Evolutionary conservation across 805 yeast genomes (phyloP).

Genomic region (Metschnikowia reukaufii): DNA sequence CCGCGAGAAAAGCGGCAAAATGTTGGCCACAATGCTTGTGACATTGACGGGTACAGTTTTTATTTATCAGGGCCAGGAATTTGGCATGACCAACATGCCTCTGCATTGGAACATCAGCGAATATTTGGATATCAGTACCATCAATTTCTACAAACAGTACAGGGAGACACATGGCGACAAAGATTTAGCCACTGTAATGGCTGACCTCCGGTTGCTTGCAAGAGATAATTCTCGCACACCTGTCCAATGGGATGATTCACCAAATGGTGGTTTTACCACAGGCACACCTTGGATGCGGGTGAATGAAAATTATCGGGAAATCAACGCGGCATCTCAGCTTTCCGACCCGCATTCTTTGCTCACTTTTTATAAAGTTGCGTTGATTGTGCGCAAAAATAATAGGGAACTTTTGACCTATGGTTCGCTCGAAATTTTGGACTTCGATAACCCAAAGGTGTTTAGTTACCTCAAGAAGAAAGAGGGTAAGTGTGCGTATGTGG

Average conservation of each 20-base stretch:
- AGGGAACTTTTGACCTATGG: constrained; percentile 49
- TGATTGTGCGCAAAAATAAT: constrained; percentile 44
- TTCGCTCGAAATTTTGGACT: constrained; percentile 43
- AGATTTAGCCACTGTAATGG: constrained; percentile 28
- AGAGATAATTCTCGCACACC: constrained; percentile 59
- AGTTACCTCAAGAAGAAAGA: constrained; percentile 40
- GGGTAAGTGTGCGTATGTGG: constrained; percentile 26
- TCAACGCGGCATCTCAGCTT: constrained; percentile 49
- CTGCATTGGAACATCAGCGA: constrained; percentile 47
- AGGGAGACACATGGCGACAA: constrained; percentile 24
- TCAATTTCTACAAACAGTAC: constrained; percentile 41
- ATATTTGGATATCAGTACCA: constrained; percentile 51
- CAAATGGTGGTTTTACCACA: constrained; percentile 48
- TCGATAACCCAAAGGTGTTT: constrained; percentile 40
- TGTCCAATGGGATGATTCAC: constrained; percentile 51
- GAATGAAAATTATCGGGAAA: constrained; percentile 48
- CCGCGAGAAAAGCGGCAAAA: constrained; percentile 45
- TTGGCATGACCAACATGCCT: constrained; percentile 54
- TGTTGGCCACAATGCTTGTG: constrained; percentile 45
- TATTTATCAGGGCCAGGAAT: constrained; percentile 62
- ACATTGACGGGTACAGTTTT: constrained; percentile 55
- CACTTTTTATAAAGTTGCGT: constrained; percentile 45
- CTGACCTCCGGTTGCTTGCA: constrained; percentile 38
- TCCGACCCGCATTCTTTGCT: constrained; percentile 47
- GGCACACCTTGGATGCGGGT: constrained; percentile 54